Base-by-base conservation (phyloP, 805 yeast species). In the Ogataea nonfermentans region DNA sequence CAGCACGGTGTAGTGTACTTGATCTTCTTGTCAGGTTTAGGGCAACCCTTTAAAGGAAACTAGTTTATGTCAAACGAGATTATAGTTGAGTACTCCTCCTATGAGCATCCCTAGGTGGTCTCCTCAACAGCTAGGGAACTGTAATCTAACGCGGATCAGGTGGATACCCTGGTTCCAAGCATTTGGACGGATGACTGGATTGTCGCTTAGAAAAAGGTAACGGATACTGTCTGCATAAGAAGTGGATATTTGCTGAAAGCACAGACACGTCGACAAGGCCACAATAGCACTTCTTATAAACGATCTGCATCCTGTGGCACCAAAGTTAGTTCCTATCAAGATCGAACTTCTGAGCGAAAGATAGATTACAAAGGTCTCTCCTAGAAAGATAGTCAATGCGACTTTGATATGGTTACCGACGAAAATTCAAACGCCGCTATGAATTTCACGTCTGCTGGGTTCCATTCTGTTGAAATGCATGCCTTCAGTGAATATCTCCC, bases 31-130 rank as follows among this genome's bases (percentile, higher is more conserved):
- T 23, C 9, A 23, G 25, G 25, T 9, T 9, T 23, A 9, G 25
- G 9, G 11, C 10, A 9, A 9, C 11, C 10, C 10, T n/a, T 11
- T 9, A 23, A 61, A 20, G 59, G 57, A 37, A 29, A 36, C 14
- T 28, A 29, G 29, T 25, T 13, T 11, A 40, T 46, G 11, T 76
- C 78, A n/a, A 58, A 67, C 3, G 74, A 71, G 19, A 62, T 72
- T 43, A 64, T 68, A 35, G 54, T 58, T 6, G 65, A 70, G 43
- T 77, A 79, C 56, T 81, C 80, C 51, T 61, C 52, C n/a, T n/a
- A n/a, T n/a, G n/a, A n/a, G n/a, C n/a, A n/a, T n/a, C n/a, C 59
- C 70, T 73, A 8, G 85, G 85, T n/a, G 69, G 83, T 11, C 57
- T 81, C 40, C 47, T 79, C 22, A 70, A 77, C 46, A 61, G 81